phyloP scores from a whole-genome alignment of 345 rosid species.

The Pelargonium nanum region DNA sequence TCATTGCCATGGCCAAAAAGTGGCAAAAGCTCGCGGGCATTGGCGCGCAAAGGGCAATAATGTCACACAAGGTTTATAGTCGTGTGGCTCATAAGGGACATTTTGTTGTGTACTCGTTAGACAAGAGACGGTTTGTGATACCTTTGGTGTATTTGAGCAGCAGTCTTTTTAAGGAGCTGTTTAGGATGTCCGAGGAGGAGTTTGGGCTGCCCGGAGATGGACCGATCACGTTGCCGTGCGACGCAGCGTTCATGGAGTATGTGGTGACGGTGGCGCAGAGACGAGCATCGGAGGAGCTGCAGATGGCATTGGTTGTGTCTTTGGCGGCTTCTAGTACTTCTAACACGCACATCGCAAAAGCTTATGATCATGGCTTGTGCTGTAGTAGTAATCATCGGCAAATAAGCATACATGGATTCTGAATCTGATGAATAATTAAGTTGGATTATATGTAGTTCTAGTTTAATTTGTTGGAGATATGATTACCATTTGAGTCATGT shows the following conservation, averaged over 20 bases:
- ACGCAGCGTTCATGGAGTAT: conserved; percentile 17
- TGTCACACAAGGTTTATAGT: neutral
- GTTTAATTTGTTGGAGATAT: too few species aligned
- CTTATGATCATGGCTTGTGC: neutral
- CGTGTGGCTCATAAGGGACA: conserved; percentile 16
- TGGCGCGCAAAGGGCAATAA: conserved; percentile 5
- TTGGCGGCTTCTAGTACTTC: neutral
- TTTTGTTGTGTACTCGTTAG: conserved; percentile 23
- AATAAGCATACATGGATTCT: neutral
- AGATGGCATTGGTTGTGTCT: conserved; percentile 10
- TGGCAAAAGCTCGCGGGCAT: conserved; percentile 19
- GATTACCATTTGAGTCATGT: too few species aligned
- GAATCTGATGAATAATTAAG: too few species aligned
- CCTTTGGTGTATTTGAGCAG: conserved; percentile 22
- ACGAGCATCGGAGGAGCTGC: conserved; percentile 1
- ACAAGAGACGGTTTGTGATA: conserved; percentile 22
- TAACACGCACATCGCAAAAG: neutral
- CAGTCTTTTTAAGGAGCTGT: conserved; percentile 20
- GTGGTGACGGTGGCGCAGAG: conserved; percentile 11
- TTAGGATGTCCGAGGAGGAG: conserved; percentile 26
- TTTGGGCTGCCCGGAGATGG: conserved; percentile 25
- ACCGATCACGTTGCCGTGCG: conserved; percentile 27
- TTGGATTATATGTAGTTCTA: too few species aligned
- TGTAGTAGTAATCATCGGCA: too few species aligned
- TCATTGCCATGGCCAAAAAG: conserved; percentile 11